Evolutionary conservation across 164 flowering plant species (phyloP).

Genomic region (Chloranthus sessilifolius): DNA sequence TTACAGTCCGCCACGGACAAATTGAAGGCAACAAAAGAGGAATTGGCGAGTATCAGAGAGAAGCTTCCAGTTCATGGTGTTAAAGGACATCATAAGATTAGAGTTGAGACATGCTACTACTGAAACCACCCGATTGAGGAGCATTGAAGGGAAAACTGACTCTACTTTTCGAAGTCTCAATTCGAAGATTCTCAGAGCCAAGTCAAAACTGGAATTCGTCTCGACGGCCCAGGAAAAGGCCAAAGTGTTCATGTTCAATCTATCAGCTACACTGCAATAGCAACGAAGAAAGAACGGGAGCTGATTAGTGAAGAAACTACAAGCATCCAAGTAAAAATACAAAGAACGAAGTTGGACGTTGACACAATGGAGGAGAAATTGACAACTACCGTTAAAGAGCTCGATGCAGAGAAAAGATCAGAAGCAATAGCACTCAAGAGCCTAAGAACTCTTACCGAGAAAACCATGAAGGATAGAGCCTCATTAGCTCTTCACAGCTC

Average conservation of each 20-base stretch:
- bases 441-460: constrained; percentile 40
- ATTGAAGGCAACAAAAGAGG: constrained; percentile 54
- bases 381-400: constrained; percentile 52
- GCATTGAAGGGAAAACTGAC: constrained; percentile 43
- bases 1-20: constrained; percentile 35
- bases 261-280: constrained; percentile 46
- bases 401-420: constrained; percentile 47
- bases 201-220: constrained; percentile 53
- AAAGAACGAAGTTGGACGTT: constrained; percentile 42
- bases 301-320: constrained; percentile 32
- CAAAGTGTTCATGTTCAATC: constrained; percentile 34
- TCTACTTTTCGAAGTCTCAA: constrained; percentile 42
- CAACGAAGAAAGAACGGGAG: constrained; percentile 49
- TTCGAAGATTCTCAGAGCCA: constrained; percentile 67
- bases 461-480: constrained; percentile 44
- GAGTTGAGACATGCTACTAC: constrained; percentile 45
- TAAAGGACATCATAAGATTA: constrained; percentile 70
- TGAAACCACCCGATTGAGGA: constrained; percentile 40
- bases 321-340: constrained; percentile 34
- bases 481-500: constrained; percentile 38
- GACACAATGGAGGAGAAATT: constrained; percentile 46
- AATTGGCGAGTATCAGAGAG: constrained; percentile 39
- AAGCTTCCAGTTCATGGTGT: constrained; percentile 69
- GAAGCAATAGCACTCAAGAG: constrained; percentile 62
- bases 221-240: constrained; percentile 54